Evolutionary conservation across 2,329 filamentous ascomycete genomes (phyloP).

Genomic region (Didymella pinodella): DNA sequence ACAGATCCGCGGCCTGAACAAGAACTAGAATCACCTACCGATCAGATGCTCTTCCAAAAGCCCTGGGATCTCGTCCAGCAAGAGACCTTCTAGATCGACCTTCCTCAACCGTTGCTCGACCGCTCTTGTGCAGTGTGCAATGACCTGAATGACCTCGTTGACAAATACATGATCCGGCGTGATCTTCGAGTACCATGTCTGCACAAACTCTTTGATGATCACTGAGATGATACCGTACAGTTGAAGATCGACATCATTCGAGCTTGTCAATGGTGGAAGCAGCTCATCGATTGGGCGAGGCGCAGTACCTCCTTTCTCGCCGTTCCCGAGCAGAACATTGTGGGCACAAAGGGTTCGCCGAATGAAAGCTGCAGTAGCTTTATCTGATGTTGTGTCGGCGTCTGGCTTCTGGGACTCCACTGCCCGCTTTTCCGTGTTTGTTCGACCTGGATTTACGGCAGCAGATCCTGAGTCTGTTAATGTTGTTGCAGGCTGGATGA

Average conservation of each 20-base stretch:
- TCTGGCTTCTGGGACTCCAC: conserved; percentile 37
- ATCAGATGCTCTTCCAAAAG: conserved; percentile 80
- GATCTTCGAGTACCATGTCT: conserved; percentile 92
- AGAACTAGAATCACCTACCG: conserved; percentile 62
- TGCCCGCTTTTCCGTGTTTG: conserved; percentile 26
- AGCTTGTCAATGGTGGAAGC: conserved; percentile 89
- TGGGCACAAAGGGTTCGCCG: conserved; percentile 85
- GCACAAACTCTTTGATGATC: conserved; percentile 87
- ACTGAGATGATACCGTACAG: conserved; percentile 92
- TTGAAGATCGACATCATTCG: conserved; percentile 91
- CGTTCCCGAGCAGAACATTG: conserved; percentile 56
- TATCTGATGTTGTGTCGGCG: conserved; percentile 68
- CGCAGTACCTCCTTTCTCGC: conserved; percentile 64
- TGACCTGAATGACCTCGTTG: conserved; percentile 85
- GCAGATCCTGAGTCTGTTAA: conserved; percentile 14
- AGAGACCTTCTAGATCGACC: conserved; percentile 80
- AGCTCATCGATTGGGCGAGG: conserved; percentile 78
- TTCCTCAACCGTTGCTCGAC: conserved; percentile 85
- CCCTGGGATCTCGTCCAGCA: conserved; percentile 87
- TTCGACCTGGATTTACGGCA: conserved; percentile 27
- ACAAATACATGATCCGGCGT: conserved; percentile 89
- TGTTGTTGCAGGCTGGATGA: conserved; percentile 27
- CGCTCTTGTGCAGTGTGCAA: conserved; percentile 88
- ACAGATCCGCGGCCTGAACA: conserved; percentile 24
- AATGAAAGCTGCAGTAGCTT: conserved; percentile 80